A percentile compares a stretch with the other conserved stretches of the same genome.
phyloP scores from a whole-genome alignment of 1,139 yeast genomes.

The Zygotorulaspora mrakii region DNA sequence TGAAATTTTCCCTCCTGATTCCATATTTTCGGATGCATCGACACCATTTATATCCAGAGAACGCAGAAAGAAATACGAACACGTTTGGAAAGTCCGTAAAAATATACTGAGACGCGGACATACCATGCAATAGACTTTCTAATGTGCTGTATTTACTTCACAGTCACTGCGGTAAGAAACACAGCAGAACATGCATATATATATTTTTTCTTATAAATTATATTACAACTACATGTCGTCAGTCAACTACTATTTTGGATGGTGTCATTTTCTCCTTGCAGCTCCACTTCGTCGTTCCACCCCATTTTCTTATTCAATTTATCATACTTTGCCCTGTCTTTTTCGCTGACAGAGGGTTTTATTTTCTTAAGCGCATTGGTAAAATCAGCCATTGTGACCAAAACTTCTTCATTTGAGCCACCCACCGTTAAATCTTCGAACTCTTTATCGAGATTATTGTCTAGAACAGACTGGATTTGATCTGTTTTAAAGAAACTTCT shows the following conservation, averaged over 20 bases:
- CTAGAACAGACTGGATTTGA: slow-evolving; percentile 36
- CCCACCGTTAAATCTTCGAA: slow-evolving; percentile 46
- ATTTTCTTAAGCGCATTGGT: slow-evolving; percentile 65
- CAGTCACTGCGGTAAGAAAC: too few relatives aligned
- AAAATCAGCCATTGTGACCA: slow-evolving; percentile 66
- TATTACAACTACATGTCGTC: background rate
- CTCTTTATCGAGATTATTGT: slow-evolving; percentile 42
- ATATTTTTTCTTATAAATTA: slow-evolving; percentile 1
- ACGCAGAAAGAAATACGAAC: slow-evolving; percentile 46
- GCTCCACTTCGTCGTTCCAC: slow-evolving; percentile 41
- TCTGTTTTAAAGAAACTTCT: slow-evolving; percentile 54
- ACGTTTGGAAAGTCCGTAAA: slow-evolving; percentile 59
- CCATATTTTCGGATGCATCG: slow-evolving; percentile 18
- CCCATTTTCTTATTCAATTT: slow-evolving; percentile 56
- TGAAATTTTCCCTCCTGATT: slow-evolving; percentile 39
- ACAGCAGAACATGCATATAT: too few relatives aligned
- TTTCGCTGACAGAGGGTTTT: slow-evolving; percentile 87
- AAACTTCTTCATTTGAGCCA: slow-evolving; percentile 41
- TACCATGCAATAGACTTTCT: slow-evolving; percentile 17
- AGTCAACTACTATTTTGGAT: background rate
- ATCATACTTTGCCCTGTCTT: slow-evolving; percentile 76
- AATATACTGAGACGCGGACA: slow-evolving; percentile 56
- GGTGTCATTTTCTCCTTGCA: slow-evolving; percentile 15
- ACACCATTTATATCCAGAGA: slow-evolving; percentile 55
- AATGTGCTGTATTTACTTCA: background rate